These are phyloP conservation scores for Pholiota molesta DNA, from an alignment of 768 basidiomycete genomes.

Conservation along the genomic window DNA sequence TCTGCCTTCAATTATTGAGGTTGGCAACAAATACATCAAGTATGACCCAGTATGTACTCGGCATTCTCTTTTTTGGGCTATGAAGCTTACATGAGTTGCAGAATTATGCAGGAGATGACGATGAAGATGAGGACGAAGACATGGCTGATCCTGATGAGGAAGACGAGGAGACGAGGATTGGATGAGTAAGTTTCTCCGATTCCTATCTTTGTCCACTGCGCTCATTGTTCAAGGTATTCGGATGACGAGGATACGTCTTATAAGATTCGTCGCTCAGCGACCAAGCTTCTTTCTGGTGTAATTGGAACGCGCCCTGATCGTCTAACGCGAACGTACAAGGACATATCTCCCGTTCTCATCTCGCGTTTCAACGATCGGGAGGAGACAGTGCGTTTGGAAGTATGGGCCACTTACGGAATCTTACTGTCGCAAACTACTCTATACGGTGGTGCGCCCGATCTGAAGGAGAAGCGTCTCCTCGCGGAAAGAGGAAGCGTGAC, in stretches of 20 bases:
- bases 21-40: constrained; percentile 80
- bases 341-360: constrained; percentile 86
- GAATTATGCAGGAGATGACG: constrained; percentile 56
- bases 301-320: constrained; percentile 92
- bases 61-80: constrained; percentile 6
- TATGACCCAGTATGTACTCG: constrained; percentile 79
- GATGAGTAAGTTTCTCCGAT: constrained; percentile 61
- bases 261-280: constrained; percentile 93
- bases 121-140: constrained; percentile 56
- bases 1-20: constrained; percentile 66
- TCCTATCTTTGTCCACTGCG: background rate
- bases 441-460: constrained; percentile 68
- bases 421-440: constrained; percentile 85
- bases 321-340: constrained; percentile 75
- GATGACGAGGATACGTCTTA: constrained; percentile 99
- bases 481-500: constrained; percentile 81
- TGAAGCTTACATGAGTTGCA: constrained; percentile 17
- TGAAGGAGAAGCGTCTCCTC: constrained; percentile 50
- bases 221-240: constrained; percentile 66
- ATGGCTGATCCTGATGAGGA: constrained; percentile 74
- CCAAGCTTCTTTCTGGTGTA: constrained; percentile 84
- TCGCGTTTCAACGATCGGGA: constrained; percentile 94
- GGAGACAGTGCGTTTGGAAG: constrained; percentile 89
- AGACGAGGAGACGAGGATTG: constrained; percentile 85
- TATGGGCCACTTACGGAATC: constrained; percentile 84